These are phyloP conservation scores for Hamigera avellanea DNA, from an alignment of 495 filamentous ascomycete genomes.

Conservation along the genomic window DNA sequence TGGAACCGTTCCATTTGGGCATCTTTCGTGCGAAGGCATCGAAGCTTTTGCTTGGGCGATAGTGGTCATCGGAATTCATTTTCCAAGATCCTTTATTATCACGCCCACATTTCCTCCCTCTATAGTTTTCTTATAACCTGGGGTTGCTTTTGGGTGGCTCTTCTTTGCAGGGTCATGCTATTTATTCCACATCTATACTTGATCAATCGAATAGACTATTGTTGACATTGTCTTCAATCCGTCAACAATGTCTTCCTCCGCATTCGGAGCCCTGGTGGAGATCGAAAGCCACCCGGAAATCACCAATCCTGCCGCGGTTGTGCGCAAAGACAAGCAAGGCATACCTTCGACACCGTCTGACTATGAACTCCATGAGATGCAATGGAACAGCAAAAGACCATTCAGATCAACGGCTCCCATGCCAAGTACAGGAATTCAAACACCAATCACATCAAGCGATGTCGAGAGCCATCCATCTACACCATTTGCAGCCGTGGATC, in stretches of 20 bases:
- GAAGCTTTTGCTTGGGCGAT: background rate
- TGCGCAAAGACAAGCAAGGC: slow-evolving; percentile 20
- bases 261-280: slow-evolving; percentile 19
- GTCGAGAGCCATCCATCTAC: slow-evolving; percentile 40
- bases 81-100: slow-evolving; percentile 1
- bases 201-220: background rate
- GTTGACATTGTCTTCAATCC: background rate
- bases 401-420: slow-evolving; percentile 9
- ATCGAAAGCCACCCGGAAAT: slow-evolving; percentile 20
- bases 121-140: no score
- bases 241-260: slow-evolving; percentile 16
- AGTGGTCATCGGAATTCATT: background rate
- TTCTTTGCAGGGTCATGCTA: no score
- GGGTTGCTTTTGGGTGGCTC: background rate
- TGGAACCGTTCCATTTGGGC: no score
- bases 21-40: background rate
- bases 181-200: no score
- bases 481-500: slow-evolving; percentile 43
- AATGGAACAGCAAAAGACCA: slow-evolving; percentile 13
- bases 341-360: slow-evolving; percentile 12
- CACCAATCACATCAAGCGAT: slow-evolving; percentile 33
- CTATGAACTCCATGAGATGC: slow-evolving; percentile 24
- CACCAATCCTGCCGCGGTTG: slow-evolving; percentile 18
- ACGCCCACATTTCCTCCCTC: background rate
- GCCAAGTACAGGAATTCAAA: slow-evolving; percentile 9